Evolutionary conservation across 169 alveolate genomes (phyloP).

Genomic region (Eimeria acervulina): DNA sequence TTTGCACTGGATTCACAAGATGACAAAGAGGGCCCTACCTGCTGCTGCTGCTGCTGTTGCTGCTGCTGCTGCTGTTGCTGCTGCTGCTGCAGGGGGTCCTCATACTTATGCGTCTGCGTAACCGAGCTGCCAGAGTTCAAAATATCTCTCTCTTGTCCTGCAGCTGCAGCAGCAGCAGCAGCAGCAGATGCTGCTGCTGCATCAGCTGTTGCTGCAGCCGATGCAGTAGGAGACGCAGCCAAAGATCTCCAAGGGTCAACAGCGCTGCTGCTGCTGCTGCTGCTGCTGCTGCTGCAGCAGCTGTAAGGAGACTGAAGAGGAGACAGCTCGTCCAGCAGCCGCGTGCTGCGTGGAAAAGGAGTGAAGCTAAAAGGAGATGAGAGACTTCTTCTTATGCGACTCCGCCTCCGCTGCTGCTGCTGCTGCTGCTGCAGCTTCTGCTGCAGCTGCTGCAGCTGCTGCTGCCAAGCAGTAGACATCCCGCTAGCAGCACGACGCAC

Average conservation of each 20-base stretch:
- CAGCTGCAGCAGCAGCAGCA: not conserved
- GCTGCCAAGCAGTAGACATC: not conserved
- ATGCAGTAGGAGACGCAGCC: not conserved
- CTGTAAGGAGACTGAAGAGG: not conserved
- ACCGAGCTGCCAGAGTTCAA: too few relatives aligned
- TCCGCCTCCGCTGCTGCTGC: constrained; percentile 36
- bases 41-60: too few relatives aligned
- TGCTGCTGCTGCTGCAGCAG: constrained; percentile 39
- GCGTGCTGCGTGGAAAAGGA: constrained; percentile 24
- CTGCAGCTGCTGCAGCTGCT: too few relatives aligned
- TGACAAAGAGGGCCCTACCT: too few relatives aligned
- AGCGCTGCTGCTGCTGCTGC: constrained; percentile 32
- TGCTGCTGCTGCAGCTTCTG: too few relatives aligned
- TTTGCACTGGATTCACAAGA: too few relatives aligned
- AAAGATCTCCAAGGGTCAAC: not conserved
- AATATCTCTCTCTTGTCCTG: not conserved
- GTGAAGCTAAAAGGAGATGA: constrained; percentile 32
- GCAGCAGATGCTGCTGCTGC: too few relatives aligned
- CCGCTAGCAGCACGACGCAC: not conserved
- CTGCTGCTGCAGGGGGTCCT: too few relatives aligned
- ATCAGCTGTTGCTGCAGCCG: constrained; percentile 21
- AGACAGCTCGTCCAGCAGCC: not conserved
- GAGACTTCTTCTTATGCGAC: not conserved
- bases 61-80: too few relatives aligned
- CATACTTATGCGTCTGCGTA: too few relatives aligned